phyloP scores from a whole-genome alignment of 2,329 filamentous ascomycete species.

The Mollisia scopiformis region DNA sequence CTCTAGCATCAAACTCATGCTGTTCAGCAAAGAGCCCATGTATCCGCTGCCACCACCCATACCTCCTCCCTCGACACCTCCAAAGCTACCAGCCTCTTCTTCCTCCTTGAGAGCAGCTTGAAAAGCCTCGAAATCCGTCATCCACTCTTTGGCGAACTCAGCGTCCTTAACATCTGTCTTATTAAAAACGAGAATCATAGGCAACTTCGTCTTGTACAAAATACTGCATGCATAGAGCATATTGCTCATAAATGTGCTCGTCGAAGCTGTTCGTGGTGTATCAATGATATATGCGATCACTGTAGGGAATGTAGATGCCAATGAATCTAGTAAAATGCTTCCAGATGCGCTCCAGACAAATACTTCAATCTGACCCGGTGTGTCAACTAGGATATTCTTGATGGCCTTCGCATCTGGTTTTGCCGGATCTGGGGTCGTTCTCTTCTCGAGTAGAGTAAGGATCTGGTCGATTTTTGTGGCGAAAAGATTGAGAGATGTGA shows the following conservation, averaged over 20 bases:
- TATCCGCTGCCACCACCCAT: constrained; percentile 81
- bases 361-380: constrained; percentile 96
- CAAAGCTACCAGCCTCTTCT: constrained; percentile 77
- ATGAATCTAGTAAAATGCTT: constrained; percentile 87
- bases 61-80: constrained; percentile 67
- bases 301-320: constrained; percentile 93
- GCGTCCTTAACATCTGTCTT: constrained; percentile 96
- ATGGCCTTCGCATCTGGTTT: constrained; percentile 66
- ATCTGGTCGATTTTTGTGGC: constrained; percentile 98
- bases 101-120: constrained; percentile 82
- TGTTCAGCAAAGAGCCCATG: constrained; percentile 94
- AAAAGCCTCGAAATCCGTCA: constrained; percentile 98
- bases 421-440: constrained; percentile 66
- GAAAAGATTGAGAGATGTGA: constrained; percentile 95
- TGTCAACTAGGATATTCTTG: constrained; percentile 89
- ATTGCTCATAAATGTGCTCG: constrained; percentile 98
- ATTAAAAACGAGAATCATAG: constrained; percentile 99
- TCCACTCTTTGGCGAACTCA: constrained; percentile 94
- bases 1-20: constrained; percentile 96
- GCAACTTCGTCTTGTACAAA: constrained; percentile 96
- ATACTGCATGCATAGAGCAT: constrained; percentile 99
- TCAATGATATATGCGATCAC: constrained; percentile 98
- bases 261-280: constrained; percentile 89
- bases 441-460: constrained; percentile 85
- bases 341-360: constrained; percentile 98